A percentile compares a stretch with the other conserved stretches of the same genome.
Evolutionary conservation across 2,329 filamentous ascomycete species (phyloP).

Genomic region (Fusarium sororula): DNA sequence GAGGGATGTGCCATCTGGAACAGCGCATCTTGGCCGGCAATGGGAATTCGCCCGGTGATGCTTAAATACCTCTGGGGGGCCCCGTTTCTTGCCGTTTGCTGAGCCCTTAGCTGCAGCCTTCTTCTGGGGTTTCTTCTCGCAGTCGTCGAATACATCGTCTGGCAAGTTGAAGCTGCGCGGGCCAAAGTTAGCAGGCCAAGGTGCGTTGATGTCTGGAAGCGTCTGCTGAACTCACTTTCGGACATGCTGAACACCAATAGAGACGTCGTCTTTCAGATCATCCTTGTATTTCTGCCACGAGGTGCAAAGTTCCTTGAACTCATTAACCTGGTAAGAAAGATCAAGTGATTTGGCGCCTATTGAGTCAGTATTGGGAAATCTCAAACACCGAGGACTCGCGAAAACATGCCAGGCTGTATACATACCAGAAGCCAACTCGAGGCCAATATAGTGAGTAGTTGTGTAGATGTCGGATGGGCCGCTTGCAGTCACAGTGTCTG

Average conservation of each 20-base stretch:
- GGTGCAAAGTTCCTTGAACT: conserved; percentile 86
- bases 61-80: conserved; percentile 56
- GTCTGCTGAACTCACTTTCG: conserved; percentile 74
- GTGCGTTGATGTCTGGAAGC: neutral
- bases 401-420: conserved; percentile 19
- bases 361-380: conserved; percentile 44
- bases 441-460: conserved; percentile 92
- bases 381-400: neutral
- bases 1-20: conserved; percentile 1
- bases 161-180: conserved; percentile 81
- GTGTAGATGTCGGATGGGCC: conserved; percentile 72
- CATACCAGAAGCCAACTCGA: conserved; percentile 80
- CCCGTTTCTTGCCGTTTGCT: conserved; percentile 58
- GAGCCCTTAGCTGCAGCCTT: conserved; percentile 57
- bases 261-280: conserved; percentile 68
- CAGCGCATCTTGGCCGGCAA: conserved; percentile 18
- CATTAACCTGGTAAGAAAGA: conserved; percentile 81
- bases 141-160: conserved; percentile 85
- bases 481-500: conserved; percentile 9
- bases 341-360: conserved; percentile 76
- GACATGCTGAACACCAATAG: conserved; percentile 82
- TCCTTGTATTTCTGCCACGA: conserved; percentile 79
- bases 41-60: conserved; percentile 25
- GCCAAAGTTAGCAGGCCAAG: conserved; percentile 13
- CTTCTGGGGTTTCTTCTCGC: conserved; percentile 77